Evolutionary conservation across 495 filamentous ascomycete species (phyloP).

Genomic region (Penicillium coprophilum): DNA sequence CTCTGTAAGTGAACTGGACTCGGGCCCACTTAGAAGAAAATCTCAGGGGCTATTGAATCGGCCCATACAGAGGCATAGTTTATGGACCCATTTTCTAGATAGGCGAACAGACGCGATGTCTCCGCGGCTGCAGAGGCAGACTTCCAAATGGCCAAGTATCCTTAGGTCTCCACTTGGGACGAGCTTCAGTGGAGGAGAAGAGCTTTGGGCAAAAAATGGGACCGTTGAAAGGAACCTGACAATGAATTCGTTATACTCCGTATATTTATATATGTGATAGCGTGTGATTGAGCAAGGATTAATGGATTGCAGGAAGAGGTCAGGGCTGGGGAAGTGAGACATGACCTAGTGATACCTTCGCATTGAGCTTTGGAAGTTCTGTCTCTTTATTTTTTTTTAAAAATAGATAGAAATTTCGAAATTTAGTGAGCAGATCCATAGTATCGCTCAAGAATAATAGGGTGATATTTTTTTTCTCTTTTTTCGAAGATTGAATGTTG

Average conservation of each 20-base stretch:
- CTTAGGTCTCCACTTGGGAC: background rate
- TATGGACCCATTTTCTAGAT: background rate
- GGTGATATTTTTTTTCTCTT: constrained; percentile 5
- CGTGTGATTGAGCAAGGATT: constrained; percentile 7
- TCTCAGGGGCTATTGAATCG: background rate
- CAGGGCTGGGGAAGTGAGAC: background rate
- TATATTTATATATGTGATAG: background rate
- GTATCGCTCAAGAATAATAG: background rate
- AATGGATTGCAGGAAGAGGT: constrained; percentile 5
- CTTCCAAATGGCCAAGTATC: constrained; percentile 4
- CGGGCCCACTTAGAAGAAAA: constrained; percentile 4
- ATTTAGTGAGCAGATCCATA: background rate
- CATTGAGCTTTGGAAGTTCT: background rate
- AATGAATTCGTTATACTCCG: background rate
- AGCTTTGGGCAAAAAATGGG: background rate
- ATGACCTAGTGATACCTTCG: background rate
- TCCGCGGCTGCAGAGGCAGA: constrained; percentile 9
- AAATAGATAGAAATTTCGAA: background rate
- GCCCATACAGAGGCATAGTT: background rate
- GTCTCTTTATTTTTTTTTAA: background rate
- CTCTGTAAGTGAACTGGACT: no score
- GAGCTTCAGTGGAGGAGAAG: constrained; percentile 7
- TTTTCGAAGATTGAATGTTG: constrained; percentile 15
- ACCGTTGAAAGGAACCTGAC: background rate
- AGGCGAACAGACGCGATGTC: constrained; percentile 13